phyloP scores from a whole-genome alignment of 805 yeast species.

The Kodamaea leandrae region DNA sequence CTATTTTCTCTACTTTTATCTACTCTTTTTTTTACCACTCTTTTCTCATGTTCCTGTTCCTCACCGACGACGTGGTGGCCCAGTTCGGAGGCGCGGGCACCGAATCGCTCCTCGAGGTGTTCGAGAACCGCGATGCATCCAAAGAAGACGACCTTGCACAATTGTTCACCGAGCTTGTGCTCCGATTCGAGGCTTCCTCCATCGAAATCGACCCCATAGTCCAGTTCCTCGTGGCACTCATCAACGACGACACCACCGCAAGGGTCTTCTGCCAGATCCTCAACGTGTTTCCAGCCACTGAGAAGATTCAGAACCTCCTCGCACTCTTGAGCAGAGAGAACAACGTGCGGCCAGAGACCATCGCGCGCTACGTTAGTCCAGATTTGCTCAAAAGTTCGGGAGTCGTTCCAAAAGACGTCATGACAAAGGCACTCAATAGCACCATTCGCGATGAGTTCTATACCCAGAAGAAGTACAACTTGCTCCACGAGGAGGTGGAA shows the following conservation, averaged over 20 bases:
- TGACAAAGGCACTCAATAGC: constrained; percentile 38
- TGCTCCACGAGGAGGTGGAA: constrained; percentile 70
- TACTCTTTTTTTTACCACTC: background rate
- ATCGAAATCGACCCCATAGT: constrained; percentile 18
- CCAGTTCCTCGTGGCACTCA: constrained; percentile 25
- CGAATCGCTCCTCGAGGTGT: constrained; percentile 28
- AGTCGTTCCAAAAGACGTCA: constrained; percentile 30
- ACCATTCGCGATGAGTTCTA: constrained; percentile 41
- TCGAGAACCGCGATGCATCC: constrained; percentile 17
- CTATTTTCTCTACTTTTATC: background rate
- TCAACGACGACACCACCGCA: constrained; percentile 33
- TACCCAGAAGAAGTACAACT: constrained; percentile 58
- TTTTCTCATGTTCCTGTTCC: constrained; percentile 16
- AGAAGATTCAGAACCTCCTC: constrained; percentile 21
- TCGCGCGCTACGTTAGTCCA: constrained; percentile 28
- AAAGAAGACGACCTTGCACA: constrained; percentile 23
- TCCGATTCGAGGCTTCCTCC: constrained; percentile 20
- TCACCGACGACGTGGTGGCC: constrained; percentile 31
- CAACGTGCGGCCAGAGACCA: constrained; percentile 30
- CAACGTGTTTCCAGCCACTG: constrained; percentile 35
- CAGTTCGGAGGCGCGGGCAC: constrained; percentile 32
- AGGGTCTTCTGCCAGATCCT: constrained; percentile 36
- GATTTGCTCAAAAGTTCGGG: constrained; percentile 26
- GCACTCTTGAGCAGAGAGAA: constrained; percentile 20
- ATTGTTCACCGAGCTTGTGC: constrained; percentile 34